These are phyloP conservation scores for Beauveria australis DNA, from an alignment of 2,329 filamentous ascomycete species.

Conservation along the genomic window DNA sequence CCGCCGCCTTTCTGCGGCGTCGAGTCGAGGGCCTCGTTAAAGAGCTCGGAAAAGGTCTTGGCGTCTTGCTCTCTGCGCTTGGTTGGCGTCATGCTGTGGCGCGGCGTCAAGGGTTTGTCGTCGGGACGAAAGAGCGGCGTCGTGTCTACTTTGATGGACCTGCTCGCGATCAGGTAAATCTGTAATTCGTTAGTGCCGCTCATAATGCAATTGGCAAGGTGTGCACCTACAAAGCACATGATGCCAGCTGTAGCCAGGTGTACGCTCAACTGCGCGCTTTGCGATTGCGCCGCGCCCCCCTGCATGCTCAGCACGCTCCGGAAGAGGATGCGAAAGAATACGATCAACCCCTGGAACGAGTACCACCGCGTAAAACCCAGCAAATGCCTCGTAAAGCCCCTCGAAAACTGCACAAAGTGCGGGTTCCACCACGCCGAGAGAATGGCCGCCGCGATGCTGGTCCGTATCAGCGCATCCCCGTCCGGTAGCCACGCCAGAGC, in stretches of 20 bases:
- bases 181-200: slow-evolving; percentile 17
- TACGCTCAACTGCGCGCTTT: slow-evolving; percentile 36
- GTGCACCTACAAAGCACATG: slow-evolving; percentile 42
- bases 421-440: slow-evolving; percentile 62
- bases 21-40: slow-evolving; percentile 27
- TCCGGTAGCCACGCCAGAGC: slow-evolving; percentile 29
- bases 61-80: slow-evolving; percentile 24
- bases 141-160: slow-evolving; percentile 47
- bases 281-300: slow-evolving; percentile 28
- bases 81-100: slow-evolving; percentile 17
- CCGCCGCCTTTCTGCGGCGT: slow-evolving; percentile 3
- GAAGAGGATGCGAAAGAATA: slow-evolving; percentile 47
- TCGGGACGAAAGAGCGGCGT: slow-evolving; percentile 41
- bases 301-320: slow-evolving; percentile 32
- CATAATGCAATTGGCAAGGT: not conserved
- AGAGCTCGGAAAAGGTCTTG: slow-evolving; percentile 35
- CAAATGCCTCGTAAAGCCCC: slow-evolving; percentile 53
- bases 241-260: slow-evolving; percentile 49
- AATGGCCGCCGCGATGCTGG: slow-evolving; percentile 40
- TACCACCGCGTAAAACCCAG: slow-evolving; percentile 58
- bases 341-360: slow-evolving; percentile 51
- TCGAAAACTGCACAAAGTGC: slow-evolving; percentile 49
- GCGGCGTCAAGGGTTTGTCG: slow-evolving; percentile 18
- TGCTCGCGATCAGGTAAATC: slow-evolving; percentile 36
- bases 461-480: slow-evolving; percentile 33